phyloP scores from a whole-genome alignment of 345 rosid genomes.

The Psidium guajava region DNA sequence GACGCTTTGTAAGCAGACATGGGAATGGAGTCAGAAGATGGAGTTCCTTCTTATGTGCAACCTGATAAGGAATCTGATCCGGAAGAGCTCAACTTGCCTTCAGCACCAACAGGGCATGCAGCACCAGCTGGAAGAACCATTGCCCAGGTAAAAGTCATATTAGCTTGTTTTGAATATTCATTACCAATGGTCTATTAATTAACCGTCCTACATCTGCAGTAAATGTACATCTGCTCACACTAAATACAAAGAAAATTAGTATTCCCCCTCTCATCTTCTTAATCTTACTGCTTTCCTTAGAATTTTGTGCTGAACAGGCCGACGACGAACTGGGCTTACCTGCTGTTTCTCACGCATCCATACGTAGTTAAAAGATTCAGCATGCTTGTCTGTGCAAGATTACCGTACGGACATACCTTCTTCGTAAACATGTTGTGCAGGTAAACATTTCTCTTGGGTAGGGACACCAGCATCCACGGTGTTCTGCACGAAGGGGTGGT shows the following conservation, averaged over 20 bases:
- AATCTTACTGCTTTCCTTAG: background rate
- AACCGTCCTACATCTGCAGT: background rate
- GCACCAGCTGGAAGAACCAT: conserved; percentile 44
- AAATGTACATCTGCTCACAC: background rate
- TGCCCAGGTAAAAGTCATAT: conserved; percentile 37
- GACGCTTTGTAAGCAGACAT: conserved; percentile 96
- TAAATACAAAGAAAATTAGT: background rate
- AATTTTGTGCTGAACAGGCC: conserved; percentile 38
- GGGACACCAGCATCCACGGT: background rate
- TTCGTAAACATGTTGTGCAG: background rate
- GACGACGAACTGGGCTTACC: conserved; percentile 89
- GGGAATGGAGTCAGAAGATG: conserved; percentile 86
- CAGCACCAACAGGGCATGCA: conserved; percentile 64
- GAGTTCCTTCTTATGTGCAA: conserved; percentile 92
- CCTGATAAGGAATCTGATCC: conserved; percentile 75
- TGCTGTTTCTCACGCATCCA: conserved; percentile 73
- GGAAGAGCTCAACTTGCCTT: conserved; percentile 76
- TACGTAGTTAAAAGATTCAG: conserved; percentile 37
- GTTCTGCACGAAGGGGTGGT: background rate
- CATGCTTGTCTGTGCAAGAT: background rate
- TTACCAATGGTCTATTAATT: background rate
- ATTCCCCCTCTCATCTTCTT: background rate
- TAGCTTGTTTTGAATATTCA: background rate
- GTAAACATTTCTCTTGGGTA: background rate
- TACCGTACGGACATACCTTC: background rate